Evolutionary conservation across 1,284 basidiomycete genomes (phyloP).

Genomic region (Pseudozyma sp.): DNA sequence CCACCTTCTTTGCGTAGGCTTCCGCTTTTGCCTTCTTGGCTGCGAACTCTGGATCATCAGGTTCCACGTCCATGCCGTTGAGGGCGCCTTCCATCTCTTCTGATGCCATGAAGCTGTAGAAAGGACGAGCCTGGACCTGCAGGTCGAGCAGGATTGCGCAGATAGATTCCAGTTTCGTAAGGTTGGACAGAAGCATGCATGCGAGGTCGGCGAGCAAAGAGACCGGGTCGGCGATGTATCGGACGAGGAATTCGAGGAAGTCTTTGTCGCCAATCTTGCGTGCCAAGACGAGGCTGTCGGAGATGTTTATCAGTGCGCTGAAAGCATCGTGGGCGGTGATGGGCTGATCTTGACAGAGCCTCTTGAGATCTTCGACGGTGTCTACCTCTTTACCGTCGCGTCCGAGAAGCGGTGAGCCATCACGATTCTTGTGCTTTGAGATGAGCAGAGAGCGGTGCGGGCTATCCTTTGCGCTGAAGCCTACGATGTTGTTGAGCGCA

Average conservation of each 20-base stretch:
- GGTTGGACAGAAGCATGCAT: slow-evolving; percentile 94
- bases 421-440: slow-evolving; percentile 53
- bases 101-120: slow-evolving; percentile 62
- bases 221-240: slow-evolving; percentile 89
- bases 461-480: slow-evolving; percentile 58
- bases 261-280: slow-evolving; percentile 77
- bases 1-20: slow-evolving; percentile 48
- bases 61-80: slow-evolving; percentile 63
- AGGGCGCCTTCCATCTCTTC: slow-evolving; percentile 57
- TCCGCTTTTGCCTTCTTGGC: slow-evolving; percentile 52
- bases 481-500: slow-evolving; percentile 82
- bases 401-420: slow-evolving; percentile 52
- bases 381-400: slow-evolving; percentile 62
- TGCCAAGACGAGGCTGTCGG: slow-evolving; percentile 81
- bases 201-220: slow-evolving; percentile 92
- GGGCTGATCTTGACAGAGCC: slow-evolving; percentile 83
- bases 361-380: slow-evolving; percentile 76
- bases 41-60: slow-evolving; percentile 59
- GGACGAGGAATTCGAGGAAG: slow-evolving; percentile 86
- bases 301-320: slow-evolving; percentile 91
- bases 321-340: slow-evolving; percentile 93
- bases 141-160: slow-evolving; percentile 78
- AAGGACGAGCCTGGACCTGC: slow-evolving; percentile 66
- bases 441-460: slow-evolving; percentile 58
- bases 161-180: slow-evolving; percentile 82